Conservation (phyloP, 495 filamentous ascomycete genomes). For the Podospora anserina region DNA sequence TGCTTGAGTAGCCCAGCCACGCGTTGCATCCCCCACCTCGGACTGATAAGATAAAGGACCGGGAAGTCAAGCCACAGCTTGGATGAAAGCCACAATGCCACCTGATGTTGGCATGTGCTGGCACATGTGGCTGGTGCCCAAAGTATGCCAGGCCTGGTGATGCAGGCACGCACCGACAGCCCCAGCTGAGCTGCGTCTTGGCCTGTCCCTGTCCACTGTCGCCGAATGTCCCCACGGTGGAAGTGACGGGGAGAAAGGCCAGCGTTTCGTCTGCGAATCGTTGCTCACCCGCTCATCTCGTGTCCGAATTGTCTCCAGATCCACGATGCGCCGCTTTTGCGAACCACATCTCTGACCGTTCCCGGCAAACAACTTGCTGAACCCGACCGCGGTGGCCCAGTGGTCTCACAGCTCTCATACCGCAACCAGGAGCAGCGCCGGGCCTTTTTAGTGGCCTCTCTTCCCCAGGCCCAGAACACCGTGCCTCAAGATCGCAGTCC, state of each 20-base stretch:
- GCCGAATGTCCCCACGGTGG: not conserved
- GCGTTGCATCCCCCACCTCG: not conserved
- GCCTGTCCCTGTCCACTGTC: not conserved
- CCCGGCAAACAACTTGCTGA: conserved; percentile 2
- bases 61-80: not conserved
- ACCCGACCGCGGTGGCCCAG: conserved; percentile 5
- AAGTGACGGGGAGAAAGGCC: not conserved
- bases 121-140: not conserved
- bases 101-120: not conserved
- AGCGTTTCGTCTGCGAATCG: conserved; percentile 10
- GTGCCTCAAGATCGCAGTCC: conserved; percentile 19
- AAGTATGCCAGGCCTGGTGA: not conserved
- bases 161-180: not conserved
- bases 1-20: not conserved
- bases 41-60: conserved; percentile 1
- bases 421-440: conserved; percentile 9
- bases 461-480: conserved; percentile 9
- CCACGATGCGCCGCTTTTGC: conserved; percentile 12
- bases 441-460: conserved; percentile 16
- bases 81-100: not conserved
- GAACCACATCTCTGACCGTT: conserved; percentile 13
- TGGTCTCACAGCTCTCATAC: conserved; percentile 17
- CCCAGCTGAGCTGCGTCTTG: not conserved
- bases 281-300: conserved; percentile 4
- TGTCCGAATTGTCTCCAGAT: not conserved